Evolutionary conservation across 2,329 filamentous ascomycete species (phyloP), one percentile per base, ranked within the genome.

Genomic region (Chrysoporthe cubensis): DNA sequence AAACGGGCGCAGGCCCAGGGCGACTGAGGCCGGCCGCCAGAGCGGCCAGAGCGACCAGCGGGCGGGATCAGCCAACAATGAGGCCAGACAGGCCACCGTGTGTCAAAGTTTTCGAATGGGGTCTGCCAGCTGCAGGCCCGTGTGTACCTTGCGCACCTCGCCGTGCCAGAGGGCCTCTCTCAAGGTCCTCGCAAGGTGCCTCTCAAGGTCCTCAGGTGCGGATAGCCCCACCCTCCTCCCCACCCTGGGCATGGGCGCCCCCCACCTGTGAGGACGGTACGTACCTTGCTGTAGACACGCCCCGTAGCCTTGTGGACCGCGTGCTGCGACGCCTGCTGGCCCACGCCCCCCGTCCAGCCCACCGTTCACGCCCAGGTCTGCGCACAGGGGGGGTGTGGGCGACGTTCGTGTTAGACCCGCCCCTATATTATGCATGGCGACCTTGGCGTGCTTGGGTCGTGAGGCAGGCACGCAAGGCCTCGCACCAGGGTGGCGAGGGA

Each of bases 361-460:
- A 26, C 26, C 26, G 26, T 26, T 26, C 26, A 26, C 26, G 26
- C 16, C 26, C 32, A 16, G n/a, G 43, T n/a, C 44, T 61, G 6
- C 48, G 26, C 59, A 61, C 59, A 42, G 37, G 59, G 58, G 58
- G 59, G 42, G 59, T 46, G 59, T 61, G 57, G 37, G 18, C 32
- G 32, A 18, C 32, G 32, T 57, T 57, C 54, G 18, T 43, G 57
- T 60, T 44, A 34, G 21, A 26, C 59, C 59, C 59, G 14, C 59
- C 59, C 59, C 42, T 44, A 57, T 57, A 57, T 57, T 32, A 57
- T 57, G 54, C 54, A 57, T 40, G 34, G 54, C 40, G 34, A 57
- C 34, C 54, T 57, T 57, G 54, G 52, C 54, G 8, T 57, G 32
- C 54, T n/a, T 40, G 54, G 52, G 34, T 40, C 18, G 54, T 37